A percentile compares a stretch with the other conserved stretches of the same genome.
Evolutionary conservation across 331 rosid genomes (phyloP).

Genomic region (Erythrophleum ivorense): DNA sequence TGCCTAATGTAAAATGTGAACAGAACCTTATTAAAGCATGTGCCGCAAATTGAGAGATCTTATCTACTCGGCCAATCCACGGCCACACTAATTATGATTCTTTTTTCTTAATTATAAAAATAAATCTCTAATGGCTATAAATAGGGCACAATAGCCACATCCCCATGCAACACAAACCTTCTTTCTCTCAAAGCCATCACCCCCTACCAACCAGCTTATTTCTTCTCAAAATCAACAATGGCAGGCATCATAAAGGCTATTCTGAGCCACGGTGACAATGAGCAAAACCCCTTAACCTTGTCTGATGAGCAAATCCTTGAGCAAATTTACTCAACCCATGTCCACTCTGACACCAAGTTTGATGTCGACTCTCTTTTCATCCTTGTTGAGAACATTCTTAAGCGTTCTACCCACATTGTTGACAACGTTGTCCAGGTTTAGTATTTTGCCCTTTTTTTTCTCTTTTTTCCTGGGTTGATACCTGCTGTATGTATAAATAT

Average conservation of each 20-base stretch:
- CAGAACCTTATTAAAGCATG: no score
- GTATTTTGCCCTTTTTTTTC: neutral
- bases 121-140: neutral
- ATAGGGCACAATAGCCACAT: neutral
- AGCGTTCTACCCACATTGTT: constrained; percentile 26
- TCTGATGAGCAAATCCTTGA: constrained; percentile 32
- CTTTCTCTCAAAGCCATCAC: neutral
- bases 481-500: neutral
- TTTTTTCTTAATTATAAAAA: neutral
- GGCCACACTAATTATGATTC: neutral
- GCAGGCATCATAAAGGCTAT: neutral
- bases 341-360: constrained; percentile 26
- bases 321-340: constrained; percentile 30
- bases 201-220: neutral
- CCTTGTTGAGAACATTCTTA: constrained; percentile 36
- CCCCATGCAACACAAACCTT: neutral
- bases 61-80: no score
- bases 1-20: no score
- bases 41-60: no score
- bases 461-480: neutral
- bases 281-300: constrained; percentile 34
- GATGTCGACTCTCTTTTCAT: constrained; percentile 39
- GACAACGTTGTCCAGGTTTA: constrained; percentile 22
- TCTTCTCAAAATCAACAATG: neutral
- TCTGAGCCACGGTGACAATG: neutral